Conservation (phyloP, 331 rosid species). For the Saraca asoca region DNA sequence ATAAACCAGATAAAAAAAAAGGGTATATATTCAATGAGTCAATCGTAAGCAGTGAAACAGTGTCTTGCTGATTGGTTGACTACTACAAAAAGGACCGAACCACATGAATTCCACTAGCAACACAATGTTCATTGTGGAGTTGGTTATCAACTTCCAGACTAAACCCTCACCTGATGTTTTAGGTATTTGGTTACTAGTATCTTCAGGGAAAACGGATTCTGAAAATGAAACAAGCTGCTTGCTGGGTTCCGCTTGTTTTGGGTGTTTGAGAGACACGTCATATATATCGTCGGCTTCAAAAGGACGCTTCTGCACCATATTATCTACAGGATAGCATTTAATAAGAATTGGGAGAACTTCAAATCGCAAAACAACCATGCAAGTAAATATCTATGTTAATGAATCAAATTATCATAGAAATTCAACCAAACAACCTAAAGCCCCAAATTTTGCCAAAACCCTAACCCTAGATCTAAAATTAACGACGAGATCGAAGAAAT, state of each 20-base stretch:
- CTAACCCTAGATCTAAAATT: constrained; percentile 59
- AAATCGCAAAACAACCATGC: constrained; percentile 22
- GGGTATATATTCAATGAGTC: neutral
- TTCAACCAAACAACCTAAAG: constrained; percentile 42
- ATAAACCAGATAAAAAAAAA: neutral
- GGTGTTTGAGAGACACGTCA: constrained; percentile 64
- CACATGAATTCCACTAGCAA: neutral
- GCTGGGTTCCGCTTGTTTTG: constrained; percentile 55
- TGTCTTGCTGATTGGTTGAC: neutral
- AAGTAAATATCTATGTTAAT: constrained; percentile 1
- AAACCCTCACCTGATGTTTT: constrained; percentile 65
- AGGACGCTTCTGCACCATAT: constrained; percentile 82
- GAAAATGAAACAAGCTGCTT: constrained; percentile 62
- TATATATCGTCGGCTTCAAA: constrained; percentile 61
- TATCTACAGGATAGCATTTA: constrained; percentile 44
- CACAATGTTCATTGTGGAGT: neutral
- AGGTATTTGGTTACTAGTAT: constrained; percentile 28
- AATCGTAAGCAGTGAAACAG: neutral
- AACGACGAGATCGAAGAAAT: constrained; percentile 24
- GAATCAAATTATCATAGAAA: constrained; percentile 31
- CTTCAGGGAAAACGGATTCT: constrained; percentile 59
- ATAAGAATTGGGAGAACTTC: constrained; percentile 9
- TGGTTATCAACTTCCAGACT: neutral
- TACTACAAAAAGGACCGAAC: constrained; percentile 13
- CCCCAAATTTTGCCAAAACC: constrained; percentile 56